Evolutionary conservation across 495 filamentous ascomycete genomes (phyloP), one percentile per base, ranked within the genome.

Genomic region (Aspergillus affinis): DNA sequence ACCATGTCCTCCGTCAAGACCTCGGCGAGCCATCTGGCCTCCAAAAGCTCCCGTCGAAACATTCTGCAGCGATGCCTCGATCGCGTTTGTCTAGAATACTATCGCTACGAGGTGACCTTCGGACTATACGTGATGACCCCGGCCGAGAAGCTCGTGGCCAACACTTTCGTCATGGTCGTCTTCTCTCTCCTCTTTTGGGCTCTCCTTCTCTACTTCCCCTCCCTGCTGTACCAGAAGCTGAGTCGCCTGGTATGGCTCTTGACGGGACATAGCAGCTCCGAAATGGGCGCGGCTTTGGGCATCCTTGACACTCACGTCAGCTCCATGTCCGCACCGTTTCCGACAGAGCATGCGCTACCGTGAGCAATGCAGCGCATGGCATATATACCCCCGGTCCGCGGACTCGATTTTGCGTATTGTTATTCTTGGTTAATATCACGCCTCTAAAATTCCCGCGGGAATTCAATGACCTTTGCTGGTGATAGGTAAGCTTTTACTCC

Each of bases 91-190:
- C 79, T 86, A 51, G 88, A 88, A 69, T 83, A 86, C 62, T 91
- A 91, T 69, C 88, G 89, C 65, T 90, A 90, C 68, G 87, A 90
- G 70, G 88, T 90, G 61, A 90, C 88, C 9, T 88, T 88, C 67
- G 81, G 84, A 36, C 75, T 90, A 21, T 91, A 91, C 71, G 89
- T 90, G 75, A 78, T 91, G 65, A 90, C 86, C 0, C 81, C 86
- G 17, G 84, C 78, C 21, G 88, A 91, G 73, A 89, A 88, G 59
- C 81, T 89, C 58, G 83, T 89, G 54, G 85, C 89, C 72, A 90
- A 80, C 55, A 61, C 71, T n/a, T 78, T 77, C 54, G 74, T 80
- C 19, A 48, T 78, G 0, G 62, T 75, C 8, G 61, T 73, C 21
- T 54, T 78, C 36, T 60, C 55, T 15, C 69, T 79, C 0, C 63